Base-by-base conservation (phyloP, 768 basidiomycete genomes). In the Leucocoprinus sp. region DNA sequence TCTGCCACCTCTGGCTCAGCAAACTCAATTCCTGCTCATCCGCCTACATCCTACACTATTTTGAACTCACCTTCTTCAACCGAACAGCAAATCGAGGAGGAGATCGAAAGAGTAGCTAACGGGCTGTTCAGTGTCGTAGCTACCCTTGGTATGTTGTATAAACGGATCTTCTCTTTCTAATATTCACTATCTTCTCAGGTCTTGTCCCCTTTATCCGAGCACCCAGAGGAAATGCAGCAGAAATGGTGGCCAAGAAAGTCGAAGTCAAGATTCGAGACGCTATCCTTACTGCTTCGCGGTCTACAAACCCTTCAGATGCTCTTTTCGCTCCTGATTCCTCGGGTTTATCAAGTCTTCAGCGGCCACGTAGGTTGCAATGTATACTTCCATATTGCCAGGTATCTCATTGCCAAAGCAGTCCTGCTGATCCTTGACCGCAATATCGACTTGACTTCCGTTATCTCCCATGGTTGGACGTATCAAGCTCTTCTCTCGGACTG, bases 381-480 rank as follows among this genome's bases (percentile, higher is more conserved):
- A 48, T 33, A 8, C 29, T 29, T 33, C 15, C 18, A 23, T n/a
- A 31, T 24, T 4, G 27, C 35, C 40, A 3, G 53, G 42, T 35
- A 37, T 49, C 40, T 55, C 50, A 49, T 54, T 31, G 41, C 44
- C n/a, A 42, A 8, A 31, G 34, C 55, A 96, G 93, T 99, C 38
- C 73, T 99, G 6, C 80, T 97, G 42, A 83, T 99, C 44, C 70
- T 99, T 36, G 96, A 99, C 60, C 76, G 96, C 19, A 98, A 98
- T 57, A 71, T 98, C 44, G 96, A 99, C 58, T 72, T 99, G 11
- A 86, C 92, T 1, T 85, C 96, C 6, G 88, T 93, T 71, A 60
- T 99, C 15, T 85, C 88, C 1, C 96, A 99, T 57, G 93, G 93
- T 2, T 99, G 96, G 96, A 98, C 96, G 29, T 99, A 99, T 57